phyloP scores from a whole-genome alignment of 768 basidiomycete genomes.

The Tulasnella calospora region DNA sequence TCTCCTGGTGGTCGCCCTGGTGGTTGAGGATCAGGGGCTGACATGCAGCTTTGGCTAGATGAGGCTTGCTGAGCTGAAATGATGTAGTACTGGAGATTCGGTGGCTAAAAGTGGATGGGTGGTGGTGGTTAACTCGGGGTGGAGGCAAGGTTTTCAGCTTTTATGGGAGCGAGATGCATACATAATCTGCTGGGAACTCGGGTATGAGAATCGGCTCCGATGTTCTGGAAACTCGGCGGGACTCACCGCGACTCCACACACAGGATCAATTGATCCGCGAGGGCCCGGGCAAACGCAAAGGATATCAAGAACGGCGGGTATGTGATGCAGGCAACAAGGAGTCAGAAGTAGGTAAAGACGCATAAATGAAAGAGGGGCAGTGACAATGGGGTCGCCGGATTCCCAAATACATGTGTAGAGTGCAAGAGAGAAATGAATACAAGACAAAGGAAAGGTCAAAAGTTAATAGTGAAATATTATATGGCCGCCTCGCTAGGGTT shows the following conservation, averaged over 20 bases:
- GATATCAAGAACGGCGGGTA: constrained; percentile 1
- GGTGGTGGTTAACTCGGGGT: background rate
- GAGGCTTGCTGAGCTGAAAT: background rate
- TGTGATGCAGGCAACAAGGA: background rate
- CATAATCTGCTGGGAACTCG: background rate
- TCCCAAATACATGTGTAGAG: background rate
- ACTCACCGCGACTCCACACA: background rate
- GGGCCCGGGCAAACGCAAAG: background rate
- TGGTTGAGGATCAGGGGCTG: constrained; percentile 4
- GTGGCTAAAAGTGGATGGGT: background rate
- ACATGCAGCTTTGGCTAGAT: background rate
- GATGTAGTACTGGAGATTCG: background rate
- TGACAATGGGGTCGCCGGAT: background rate
- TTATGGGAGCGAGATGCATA: background rate
- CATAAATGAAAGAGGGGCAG: background rate
- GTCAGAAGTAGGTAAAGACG: background rate
- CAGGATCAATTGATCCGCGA: background rate
- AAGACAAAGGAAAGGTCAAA: background rate
- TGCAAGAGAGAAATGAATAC: background rate
- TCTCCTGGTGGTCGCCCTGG: constrained; percentile 7
- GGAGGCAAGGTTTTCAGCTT: background rate
- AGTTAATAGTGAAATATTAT: background rate
- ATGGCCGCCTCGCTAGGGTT: background rate
- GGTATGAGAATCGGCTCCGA: background rate
- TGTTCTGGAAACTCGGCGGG: background rate